phyloP scores from a whole-genome alignment of 2,329 filamentous ascomycete species.

The Aspergillus melleus region DNA sequence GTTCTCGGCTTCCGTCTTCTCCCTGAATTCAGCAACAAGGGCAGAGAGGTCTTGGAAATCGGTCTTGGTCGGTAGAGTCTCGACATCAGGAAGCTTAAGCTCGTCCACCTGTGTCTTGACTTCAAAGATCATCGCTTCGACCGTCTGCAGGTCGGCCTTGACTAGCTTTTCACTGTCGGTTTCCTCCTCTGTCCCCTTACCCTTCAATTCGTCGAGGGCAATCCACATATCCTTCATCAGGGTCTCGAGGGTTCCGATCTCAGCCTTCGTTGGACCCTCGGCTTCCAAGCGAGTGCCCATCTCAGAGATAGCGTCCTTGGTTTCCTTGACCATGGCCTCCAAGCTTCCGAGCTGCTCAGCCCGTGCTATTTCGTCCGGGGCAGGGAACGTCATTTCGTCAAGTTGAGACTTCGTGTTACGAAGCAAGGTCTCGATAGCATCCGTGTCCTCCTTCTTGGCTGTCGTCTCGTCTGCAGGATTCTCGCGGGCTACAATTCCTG shows the following conservation, averaged over 20 bases:
- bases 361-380: conserved; percentile 67
- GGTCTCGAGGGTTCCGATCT: conserved; percentile 73
- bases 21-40: conserved; percentile 67
- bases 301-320: conserved; percentile 69
- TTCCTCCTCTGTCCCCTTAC: conserved; percentile 46
- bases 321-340: conserved; percentile 71
- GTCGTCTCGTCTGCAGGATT: conserved; percentile 49
- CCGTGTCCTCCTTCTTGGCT: conserved; percentile 78
- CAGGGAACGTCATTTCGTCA: conserved; percentile 69
- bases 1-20: conserved; percentile 65
- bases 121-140: conserved; percentile 80
- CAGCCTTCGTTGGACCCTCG: conserved; percentile 71
- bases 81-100: conserved; percentile 69
- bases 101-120: conserved; percentile 77
- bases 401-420: conserved; percentile 85
- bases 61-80: conserved; percentile 71
- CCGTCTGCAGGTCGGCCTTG: conserved; percentile 78
- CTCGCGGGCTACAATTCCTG: conserved; percentile 50
- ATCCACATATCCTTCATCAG: conserved; percentile 76
- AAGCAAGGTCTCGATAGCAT: conserved; percentile 86
- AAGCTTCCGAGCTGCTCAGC: conserved; percentile 61
- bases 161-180: conserved; percentile 63
- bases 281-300: conserved; percentile 67
- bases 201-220: conserved; percentile 70
- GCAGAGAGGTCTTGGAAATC: conserved; percentile 70